Conservation (phyloP, 2,329 filamentous ascomycete genomes). For the Diaporthe sp. region DNA sequence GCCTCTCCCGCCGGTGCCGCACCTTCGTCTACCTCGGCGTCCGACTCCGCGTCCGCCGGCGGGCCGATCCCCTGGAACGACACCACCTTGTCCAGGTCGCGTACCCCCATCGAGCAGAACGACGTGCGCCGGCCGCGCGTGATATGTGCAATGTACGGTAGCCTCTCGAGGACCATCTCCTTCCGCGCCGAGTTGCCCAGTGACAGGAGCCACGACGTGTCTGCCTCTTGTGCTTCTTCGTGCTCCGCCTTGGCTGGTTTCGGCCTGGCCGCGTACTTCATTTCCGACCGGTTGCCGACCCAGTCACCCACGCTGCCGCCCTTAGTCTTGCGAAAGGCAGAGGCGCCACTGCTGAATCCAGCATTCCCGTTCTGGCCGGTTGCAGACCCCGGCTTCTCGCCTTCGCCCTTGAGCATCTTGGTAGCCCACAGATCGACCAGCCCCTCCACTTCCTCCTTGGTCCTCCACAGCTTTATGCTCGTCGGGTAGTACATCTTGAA, state of each 20-base stretch:
- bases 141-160: constrained; percentile 88
- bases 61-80: constrained; percentile 72
- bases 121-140: constrained; percentile 57
- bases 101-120: constrained; percentile 56
- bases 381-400: constrained; percentile 46
- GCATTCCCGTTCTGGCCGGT: background rate
- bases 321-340: constrained; percentile 63
- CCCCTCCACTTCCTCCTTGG: constrained; percentile 84
- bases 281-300: constrained; percentile 41
- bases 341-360: constrained; percentile 55
- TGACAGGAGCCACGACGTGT: constrained; percentile 62
- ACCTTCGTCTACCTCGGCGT: constrained; percentile 60
- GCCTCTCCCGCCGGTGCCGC: constrained; percentile 56
- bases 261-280: constrained; percentile 45
- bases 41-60: constrained; percentile 56
- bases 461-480: constrained; percentile 85
- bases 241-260: constrained; percentile 38
- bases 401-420: constrained; percentile 70
- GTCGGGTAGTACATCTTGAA: constrained; percentile 95
- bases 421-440: constrained; percentile 79
- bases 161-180: constrained; percentile 85
- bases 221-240: constrained; percentile 44
- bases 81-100: constrained; percentile 77
- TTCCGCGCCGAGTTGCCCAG: constrained; percentile 76
- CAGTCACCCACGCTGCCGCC: constrained; percentile 43